These are phyloP conservation scores for Xylariaceae sp. DNA, from an alignment of 2,329 filamentous ascomycete species.

Conservation along the genomic window DNA sequence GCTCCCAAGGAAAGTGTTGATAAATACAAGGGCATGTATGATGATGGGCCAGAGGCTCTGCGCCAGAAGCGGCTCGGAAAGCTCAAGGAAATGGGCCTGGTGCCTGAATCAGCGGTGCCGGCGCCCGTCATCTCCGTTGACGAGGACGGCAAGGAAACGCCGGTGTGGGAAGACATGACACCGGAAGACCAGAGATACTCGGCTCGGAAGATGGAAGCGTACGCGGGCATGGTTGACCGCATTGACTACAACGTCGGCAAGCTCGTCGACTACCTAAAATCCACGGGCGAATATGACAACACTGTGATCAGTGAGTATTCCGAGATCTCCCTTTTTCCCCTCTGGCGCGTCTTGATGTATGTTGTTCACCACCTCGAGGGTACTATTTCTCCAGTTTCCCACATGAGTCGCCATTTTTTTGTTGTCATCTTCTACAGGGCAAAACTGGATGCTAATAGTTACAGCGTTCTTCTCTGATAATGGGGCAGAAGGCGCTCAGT, in stretches of 20 bases:
- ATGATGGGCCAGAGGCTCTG: conserved; percentile 54
- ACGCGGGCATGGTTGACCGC: conserved; percentile 52
- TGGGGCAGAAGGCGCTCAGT: too few species aligned
- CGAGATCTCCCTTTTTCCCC: too few species aligned
- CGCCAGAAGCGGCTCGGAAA: conserved; percentile 25
- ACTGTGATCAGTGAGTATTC: too few species aligned
- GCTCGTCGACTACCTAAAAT: conserved; percentile 44
- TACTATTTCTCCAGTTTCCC: too few species aligned
- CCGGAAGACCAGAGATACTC: conserved; percentile 17
- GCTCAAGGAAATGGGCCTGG: conserved; percentile 24
- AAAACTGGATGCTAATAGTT: too few species aligned
- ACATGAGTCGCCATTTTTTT: too few species aligned
- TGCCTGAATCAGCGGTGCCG: conserved; percentile 13
- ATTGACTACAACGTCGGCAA: conserved; percentile 50
- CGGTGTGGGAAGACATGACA: conserved; percentile 16
- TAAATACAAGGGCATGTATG: conserved; percentile 54
- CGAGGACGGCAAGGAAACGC: conserved; percentile 1
- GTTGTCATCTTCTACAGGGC: too few species aligned
- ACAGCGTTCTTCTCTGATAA: too few species aligned
- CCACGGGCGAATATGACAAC: conserved; percentile 45
- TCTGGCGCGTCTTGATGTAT: too few species aligned
- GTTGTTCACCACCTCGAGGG: too few species aligned
- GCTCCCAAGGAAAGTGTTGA: conserved; percentile 45
- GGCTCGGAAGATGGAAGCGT: conserved; percentile 38
- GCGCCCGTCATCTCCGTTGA: conserved; percentile 8